Conservation (phyloP, 768 basidiomycete species). For the Boletus eberwhitei region DNA sequence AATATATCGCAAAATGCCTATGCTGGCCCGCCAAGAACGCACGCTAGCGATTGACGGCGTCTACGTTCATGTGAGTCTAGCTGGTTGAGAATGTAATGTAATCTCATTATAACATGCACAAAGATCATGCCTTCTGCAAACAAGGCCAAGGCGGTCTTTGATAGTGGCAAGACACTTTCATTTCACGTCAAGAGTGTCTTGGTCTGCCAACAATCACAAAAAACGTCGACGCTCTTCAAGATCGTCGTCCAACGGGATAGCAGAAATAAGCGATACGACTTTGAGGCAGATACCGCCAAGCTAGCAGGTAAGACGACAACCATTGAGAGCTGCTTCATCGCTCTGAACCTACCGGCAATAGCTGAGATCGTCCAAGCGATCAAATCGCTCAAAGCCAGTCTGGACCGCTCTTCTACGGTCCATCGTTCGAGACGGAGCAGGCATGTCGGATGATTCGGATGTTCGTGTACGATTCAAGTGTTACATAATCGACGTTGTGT, state of each 20-base stretch:
- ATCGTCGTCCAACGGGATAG: slow-evolving; percentile 74
- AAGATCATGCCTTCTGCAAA: slow-evolving; percentile 89
- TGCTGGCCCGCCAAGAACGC: slow-evolving; percentile 88
- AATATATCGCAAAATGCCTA: slow-evolving; percentile 92
- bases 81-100: background rate
- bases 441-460: slow-evolving; percentile 41
- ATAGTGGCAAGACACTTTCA: slow-evolving; percentile 86
- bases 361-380: slow-evolving; percentile 79
- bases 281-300: slow-evolving; percentile 88
- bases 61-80: slow-evolving; percentile 73
- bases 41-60: slow-evolving; percentile 92
- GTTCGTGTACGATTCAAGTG: background rate
- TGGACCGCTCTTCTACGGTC: slow-evolving; percentile 64
- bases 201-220: slow-evolving; percentile 78
- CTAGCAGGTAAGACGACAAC: slow-evolving; percentile 56
- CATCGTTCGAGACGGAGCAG: slow-evolving; percentile 62
- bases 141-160: slow-evolving; percentile 77
- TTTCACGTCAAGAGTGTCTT: slow-evolving; percentile 89
- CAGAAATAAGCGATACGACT: slow-evolving; percentile 90
- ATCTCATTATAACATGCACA: slow-evolving; percentile 10
- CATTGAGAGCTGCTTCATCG: background rate
- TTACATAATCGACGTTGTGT: slow-evolving; percentile 14
- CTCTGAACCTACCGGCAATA: slow-evolving; percentile 24
- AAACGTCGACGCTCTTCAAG: slow-evolving; percentile 83
- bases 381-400: slow-evolving; percentile 55